Evolutionary conservation across 2,329 filamentous ascomycete species (phyloP), one percentile per base, ranked within the genome.

Genomic region (Sporothrix euskadiensis): DNA sequence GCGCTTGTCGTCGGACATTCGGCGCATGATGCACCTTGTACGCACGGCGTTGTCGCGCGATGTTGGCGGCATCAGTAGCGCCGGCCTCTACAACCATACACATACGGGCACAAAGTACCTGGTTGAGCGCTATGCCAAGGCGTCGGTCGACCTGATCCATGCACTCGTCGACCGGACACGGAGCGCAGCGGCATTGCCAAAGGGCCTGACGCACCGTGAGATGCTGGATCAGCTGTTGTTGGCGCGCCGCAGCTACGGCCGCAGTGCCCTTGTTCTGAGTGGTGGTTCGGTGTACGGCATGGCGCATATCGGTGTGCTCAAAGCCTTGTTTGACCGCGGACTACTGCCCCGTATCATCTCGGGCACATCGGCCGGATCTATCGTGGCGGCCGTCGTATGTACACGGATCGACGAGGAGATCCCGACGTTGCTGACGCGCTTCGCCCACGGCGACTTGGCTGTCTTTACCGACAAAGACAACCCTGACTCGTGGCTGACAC

Each of bases 241-340:
- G 72, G 88, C 92, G 0, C 88, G 93, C 54, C 92, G 94, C 79
- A 92, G 92, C 49, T 97, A 94, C 79, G 94, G 94, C n/a, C 88
- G 94, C 75, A 96, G 91, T 75, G 94, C 93, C 0, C 83, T 97
- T 69, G 84, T 97, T 10, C 84, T 97, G 10, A 97, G 94, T 4
- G 94, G 94, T 8, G 94, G 94, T 1, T 94, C 92, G 0, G 96
- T 94, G 0, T 94, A 97, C 82, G 94, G 94, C 56, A 97, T 97
- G 92, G 92, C 92, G 74, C 94, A 97, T 80, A 92, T 97, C 72
- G 94, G 94, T 0, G 94, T 97, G 2, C 84, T 97, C 72, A 97
- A 97, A 81, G 88, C 91, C 4, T 85, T 97, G 2, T 94, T 90
- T 80, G 90, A 96, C 78, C 86, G 88, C 3, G 88, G 88, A 8